Percentiles rank a stretch among this genome's conserved stretches.
These are phyloP conservation scores for Solanum neorickii DNA, from an alignment of 257 asterid genomes.

Conservation along the genomic window DNA sequence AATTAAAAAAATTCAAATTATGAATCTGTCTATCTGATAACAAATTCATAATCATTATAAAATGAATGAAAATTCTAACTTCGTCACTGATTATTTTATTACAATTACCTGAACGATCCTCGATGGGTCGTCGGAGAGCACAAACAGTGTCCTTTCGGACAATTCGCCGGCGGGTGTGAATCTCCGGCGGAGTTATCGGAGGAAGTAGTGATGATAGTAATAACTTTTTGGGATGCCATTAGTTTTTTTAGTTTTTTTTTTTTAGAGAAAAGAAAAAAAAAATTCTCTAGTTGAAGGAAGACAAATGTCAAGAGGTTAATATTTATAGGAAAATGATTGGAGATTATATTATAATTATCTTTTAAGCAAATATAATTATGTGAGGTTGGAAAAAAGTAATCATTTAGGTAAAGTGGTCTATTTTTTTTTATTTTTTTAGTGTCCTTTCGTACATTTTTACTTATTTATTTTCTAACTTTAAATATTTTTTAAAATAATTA, in stretches of 20 bases:
- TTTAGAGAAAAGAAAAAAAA: not conserved
- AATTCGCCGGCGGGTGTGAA: not conserved
- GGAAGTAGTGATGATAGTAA: not conserved
- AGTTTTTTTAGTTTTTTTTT: not conserved
- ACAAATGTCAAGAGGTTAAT: not conserved
- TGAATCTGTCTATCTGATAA: not conserved
- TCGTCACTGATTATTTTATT: not conserved
- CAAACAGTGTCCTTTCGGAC: constrained; percentile 10
- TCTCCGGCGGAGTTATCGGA: not conserved
- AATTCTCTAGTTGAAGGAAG: not conserved
- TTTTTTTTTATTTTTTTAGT: not conserved
- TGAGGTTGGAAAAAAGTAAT: not conserved
- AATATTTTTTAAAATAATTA: no score
- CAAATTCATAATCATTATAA: not conserved
- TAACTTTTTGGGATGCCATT: not conserved
- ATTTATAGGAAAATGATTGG: not conserved
- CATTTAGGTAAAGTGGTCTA: not conserved
- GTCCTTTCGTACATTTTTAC: not conserved
- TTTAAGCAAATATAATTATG: not conserved
- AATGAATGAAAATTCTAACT: not conserved
- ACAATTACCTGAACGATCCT: constrained; percentile 6
- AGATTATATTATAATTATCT: not conserved
- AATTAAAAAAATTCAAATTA: not conserved
- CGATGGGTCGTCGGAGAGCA: constrained; percentile 15
- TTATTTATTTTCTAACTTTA: no score